Conservation (phyloP, 2,329 filamentous ascomycete species). For the Ascochyta koolunga region DNA sequence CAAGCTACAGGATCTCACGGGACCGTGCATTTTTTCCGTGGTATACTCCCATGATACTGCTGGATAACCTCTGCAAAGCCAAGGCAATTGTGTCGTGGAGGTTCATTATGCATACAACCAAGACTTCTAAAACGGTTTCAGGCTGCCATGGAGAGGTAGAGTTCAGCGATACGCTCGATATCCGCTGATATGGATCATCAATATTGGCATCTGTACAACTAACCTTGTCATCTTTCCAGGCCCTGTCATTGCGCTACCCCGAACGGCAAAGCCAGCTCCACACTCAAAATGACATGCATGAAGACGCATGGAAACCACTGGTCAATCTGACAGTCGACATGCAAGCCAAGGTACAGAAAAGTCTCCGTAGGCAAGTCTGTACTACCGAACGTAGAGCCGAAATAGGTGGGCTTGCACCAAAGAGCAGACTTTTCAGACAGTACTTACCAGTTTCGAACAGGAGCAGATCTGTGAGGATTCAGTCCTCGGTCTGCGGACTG, state of each 20-base stretch:
- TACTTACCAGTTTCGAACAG: slow-evolving; percentile 22
- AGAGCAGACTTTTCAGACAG: slow-evolving; percentile 25
- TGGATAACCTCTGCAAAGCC: slow-evolving; percentile 5
- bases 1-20: background rate
- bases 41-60: background rate
- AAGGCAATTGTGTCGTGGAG: background rate
- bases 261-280: slow-evolving; percentile 6
- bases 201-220: slow-evolving; percentile 17
- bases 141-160: background rate
- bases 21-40: slow-evolving; percentile 1
- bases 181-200: slow-evolving; percentile 12
- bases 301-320: slow-evolving; percentile 19
- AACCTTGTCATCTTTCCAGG: slow-evolving; percentile 7
- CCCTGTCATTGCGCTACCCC: slow-evolving; percentile 3
- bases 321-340: slow-evolving; percentile 6
- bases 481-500: slow-evolving; percentile 28
- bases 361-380: slow-evolving; percentile 18
- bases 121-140: background rate
- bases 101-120: slow-evolving; percentile 1
- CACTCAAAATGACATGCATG: slow-evolving; percentile 21
- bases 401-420: slow-evolving; percentile 27
- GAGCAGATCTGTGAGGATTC: slow-evolving; percentile 22
- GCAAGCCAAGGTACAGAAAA: slow-evolving; percentile 15
- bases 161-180: slow-evolving; percentile 12
- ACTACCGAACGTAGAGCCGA: slow-evolving; percentile 17